These are phyloP conservation scores for Isabelozyma pseudorhagii DNA, from an alignment of 805 yeast genomes.

Conservation along the genomic window DNA sequence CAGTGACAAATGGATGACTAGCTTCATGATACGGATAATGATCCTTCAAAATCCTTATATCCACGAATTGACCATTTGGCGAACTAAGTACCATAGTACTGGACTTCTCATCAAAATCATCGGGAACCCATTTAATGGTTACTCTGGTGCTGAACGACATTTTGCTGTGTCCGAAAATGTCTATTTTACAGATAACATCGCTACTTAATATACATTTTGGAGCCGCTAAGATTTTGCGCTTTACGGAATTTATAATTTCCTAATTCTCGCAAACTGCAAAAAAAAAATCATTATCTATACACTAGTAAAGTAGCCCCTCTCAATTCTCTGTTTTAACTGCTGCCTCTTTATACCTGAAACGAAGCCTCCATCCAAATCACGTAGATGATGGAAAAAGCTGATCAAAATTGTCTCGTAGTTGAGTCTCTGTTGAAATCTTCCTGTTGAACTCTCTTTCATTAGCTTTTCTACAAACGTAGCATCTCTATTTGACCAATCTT, in stretches of 20 bases:
- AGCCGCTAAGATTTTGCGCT: background rate
- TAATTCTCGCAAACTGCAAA: background rate
- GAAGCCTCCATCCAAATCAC: constrained; percentile 34
- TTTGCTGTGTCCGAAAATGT: background rate
- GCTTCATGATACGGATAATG: constrained; percentile 10
- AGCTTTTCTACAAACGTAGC: constrained; percentile 22
- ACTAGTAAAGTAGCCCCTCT: background rate
- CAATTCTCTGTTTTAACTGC: constrained; percentile 4
- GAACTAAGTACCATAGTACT: constrained; percentile 48
- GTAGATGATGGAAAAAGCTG: constrained; percentile 29
- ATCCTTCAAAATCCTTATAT: constrained; percentile 30
- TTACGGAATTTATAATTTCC: background rate
- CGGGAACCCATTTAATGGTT: constrained; percentile 52
- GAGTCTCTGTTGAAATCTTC: constrained; percentile 15
- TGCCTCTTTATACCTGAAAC: constrained; percentile 13
- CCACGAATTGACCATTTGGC: constrained; percentile 45
- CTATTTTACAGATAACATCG: too few relatives aligned
- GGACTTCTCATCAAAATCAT: constrained; percentile 39
- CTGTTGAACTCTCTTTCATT: constrained; percentile 6
- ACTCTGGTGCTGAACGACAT: constrained; percentile 45
- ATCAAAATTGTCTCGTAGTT: constrained; percentile 34
- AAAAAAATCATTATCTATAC: background rate
- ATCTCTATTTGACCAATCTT: constrained; percentile 42
- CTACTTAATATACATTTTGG: background rate
- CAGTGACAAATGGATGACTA: constrained; percentile 11